Conservation (phyloP, 306 rosid genomes). For the Malus domestica region ASM211411v1 NC_041802.1:16666501-16667000, state of each 20-base stretch:
- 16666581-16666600: background rate
- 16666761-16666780: conserved; percentile 14
- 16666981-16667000: conserved; percentile 25
- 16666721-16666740: conserved; percentile 54
- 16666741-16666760: conserved; percentile 19
- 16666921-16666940: background rate
- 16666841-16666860: conserved; percentile 22
- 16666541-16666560: conserved; percentile 48
- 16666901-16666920: background rate
- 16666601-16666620: background rate
- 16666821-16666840: conserved; percentile 28
- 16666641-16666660: background rate
- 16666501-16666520: conserved; percentile 1
- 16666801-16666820: conserved; percentile 11
- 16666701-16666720: conserved; percentile 63
- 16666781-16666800: conserved; percentile 30
- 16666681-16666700: background rate
- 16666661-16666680: background rate
- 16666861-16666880: background rate
- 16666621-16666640: background rate
- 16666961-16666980: background rate
- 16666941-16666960: background rate
- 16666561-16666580: conserved; percentile 41
- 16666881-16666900: no score
- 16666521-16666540: conserved; percentile 43